phyloP scores from a whole-genome alignment of 2,329 filamentous ascomycete species.

The Penicillium sp. region DNA sequence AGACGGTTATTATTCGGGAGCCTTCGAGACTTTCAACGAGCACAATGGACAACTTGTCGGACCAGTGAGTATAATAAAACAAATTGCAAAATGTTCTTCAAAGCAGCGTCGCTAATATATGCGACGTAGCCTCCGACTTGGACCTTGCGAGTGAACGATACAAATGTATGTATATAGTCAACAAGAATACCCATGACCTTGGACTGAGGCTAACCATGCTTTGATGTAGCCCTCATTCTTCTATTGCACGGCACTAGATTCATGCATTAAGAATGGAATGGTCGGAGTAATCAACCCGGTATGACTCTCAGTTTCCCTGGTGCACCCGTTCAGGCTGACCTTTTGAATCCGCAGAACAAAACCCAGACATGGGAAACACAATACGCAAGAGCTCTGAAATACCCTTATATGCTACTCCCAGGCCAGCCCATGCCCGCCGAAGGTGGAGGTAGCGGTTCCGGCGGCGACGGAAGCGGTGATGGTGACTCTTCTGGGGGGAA shows the following conservation, averaged over 20 bases:
- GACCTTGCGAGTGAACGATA: slow-evolving; percentile 55
- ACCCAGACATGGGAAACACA: slow-evolving; percentile 51
- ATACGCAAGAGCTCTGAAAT: slow-evolving; percentile 46
- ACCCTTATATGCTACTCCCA: slow-evolving; percentile 55
- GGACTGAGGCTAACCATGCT: not conserved
- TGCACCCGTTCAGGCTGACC: slow-evolving; percentile 7
- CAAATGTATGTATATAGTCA: slow-evolving; percentile 34
- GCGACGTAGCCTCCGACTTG: slow-evolving; percentile 33
- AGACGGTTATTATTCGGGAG: slow-evolving; percentile 29
- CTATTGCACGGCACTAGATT: slow-evolving; percentile 66
- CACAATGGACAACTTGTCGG: slow-evolving; percentile 42
- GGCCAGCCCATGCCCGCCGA: slow-evolving; percentile 56
- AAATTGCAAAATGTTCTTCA: not conserved
- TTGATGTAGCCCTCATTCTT: slow-evolving; percentile 59
- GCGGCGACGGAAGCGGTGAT: not conserved
- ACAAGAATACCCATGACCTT: too few species aligned
- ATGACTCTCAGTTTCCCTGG: slow-evolving; percentile 18
- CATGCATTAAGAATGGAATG: slow-evolving; percentile 66
- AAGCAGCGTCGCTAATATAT: not conserved
- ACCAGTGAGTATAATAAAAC: slow-evolving; percentile 22
- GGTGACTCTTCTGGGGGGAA: not conserved
- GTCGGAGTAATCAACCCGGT: slow-evolving; percentile 72
- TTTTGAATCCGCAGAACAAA: slow-evolving; percentile 34
- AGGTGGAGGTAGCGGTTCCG: slow-evolving; percentile 38
- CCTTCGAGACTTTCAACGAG: slow-evolving; percentile 47